phyloP scores from a whole-genome alignment of 164 flowering plant species.

The Cinnamomum chago region DNA sequence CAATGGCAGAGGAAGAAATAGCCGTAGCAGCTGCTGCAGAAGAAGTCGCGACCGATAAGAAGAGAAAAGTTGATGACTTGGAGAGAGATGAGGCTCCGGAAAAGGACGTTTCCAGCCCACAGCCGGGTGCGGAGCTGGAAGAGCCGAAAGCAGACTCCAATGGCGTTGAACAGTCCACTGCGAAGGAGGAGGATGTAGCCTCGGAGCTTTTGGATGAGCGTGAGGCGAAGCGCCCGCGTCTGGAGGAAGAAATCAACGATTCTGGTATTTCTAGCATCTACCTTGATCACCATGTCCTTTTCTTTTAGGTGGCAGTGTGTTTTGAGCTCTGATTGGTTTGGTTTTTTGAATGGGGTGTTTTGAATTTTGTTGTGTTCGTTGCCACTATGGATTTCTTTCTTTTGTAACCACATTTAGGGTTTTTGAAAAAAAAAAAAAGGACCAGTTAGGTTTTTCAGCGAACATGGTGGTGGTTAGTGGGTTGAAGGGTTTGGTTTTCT shows the following conservation, averaged over 20 bases:
- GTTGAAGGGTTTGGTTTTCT: too few species aligned
- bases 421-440: too few species aligned
- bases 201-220: constrained; percentile 18
- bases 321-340: not conserved
- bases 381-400: too few species aligned
- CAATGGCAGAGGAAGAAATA: constrained; percentile 9
- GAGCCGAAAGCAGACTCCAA: constrained; percentile 7
- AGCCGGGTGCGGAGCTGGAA: constrained; percentile 1
- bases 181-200: constrained; percentile 16
- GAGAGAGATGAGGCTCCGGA: constrained; percentile 32
- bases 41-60: constrained; percentile 29
- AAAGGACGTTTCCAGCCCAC: constrained; percentile 10
- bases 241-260: constrained; percentile 35
- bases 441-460: too few species aligned
- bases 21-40: constrained; percentile 9
- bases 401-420: too few species aligned
- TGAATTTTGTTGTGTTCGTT: not conserved
- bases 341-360: not conserved
- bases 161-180: constrained; percentile 15
- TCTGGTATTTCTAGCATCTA: constrained; percentile 17
- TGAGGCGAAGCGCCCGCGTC: constrained; percentile 51
- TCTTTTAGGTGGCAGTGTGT: not conserved
- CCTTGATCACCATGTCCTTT: not conserved
- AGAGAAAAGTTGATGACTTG: constrained; percentile 67
- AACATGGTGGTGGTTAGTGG: too few species aligned